These are phyloP conservation scores for Endogone sp. DNA, from an alignment of 192 early-diverging fungal species.

Conservation along the genomic window DNA sequence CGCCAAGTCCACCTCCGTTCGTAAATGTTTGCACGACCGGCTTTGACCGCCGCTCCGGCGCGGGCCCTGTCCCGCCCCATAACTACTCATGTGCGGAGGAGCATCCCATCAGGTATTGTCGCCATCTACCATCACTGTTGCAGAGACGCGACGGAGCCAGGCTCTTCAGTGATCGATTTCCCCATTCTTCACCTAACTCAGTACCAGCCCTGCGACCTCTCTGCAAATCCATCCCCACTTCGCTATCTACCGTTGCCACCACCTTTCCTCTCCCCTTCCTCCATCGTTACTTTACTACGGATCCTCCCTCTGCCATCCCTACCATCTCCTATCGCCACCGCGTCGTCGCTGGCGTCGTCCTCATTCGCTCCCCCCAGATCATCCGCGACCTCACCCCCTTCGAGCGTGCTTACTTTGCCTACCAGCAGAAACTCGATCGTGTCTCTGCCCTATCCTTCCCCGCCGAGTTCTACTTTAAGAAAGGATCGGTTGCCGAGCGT, in stretches of 20 bases:
- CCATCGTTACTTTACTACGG: constrained; percentile 2
- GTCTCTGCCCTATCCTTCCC: constrained; percentile 51
- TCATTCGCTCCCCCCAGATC: constrained; percentile 66
- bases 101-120: no score
- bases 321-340: constrained; percentile 35
- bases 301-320: no score
- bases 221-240: background rate
- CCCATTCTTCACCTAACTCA: background rate
- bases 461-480: constrained; percentile 74
- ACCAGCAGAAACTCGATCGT: constrained; percentile 59
- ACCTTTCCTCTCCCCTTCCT: background rate
- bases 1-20: no score
- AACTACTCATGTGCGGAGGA: no score
- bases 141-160: no score
- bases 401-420: constrained; percentile 64
- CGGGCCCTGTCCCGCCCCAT: no score
- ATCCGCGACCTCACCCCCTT: constrained; percentile 57
- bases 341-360: constrained; percentile 56
- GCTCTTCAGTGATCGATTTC: background rate
- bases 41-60: no score
- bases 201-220: background rate
- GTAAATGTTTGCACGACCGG: no score
- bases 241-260: background rate
- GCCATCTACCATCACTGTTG: no score
- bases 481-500: constrained; percentile 65